phyloP scores from a whole-genome alignment of 2,329 filamentous ascomycete species.

The Fusarium praegraminearum region DNA sequence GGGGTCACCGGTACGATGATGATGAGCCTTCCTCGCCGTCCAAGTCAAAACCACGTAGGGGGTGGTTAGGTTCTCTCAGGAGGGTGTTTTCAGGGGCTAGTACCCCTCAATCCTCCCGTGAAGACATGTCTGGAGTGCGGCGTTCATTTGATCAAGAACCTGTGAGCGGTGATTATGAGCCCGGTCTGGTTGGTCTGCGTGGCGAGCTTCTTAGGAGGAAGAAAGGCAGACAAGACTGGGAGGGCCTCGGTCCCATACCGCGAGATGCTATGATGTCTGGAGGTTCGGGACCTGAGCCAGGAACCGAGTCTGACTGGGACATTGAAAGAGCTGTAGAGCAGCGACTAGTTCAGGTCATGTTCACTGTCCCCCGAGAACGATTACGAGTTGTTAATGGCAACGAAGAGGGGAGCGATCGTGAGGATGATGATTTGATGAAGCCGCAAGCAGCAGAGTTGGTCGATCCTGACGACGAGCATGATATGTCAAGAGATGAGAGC shows the following conservation, averaged over 20 bases:
- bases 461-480: constrained; percentile 53
- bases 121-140: constrained; percentile 48
- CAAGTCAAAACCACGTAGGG: constrained; percentile 66
- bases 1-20: constrained; percentile 50
- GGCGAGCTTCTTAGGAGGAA: constrained; percentile 66
- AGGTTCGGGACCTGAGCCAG: constrained; percentile 49
- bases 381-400: constrained; percentile 91
- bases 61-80: constrained; percentile 76
- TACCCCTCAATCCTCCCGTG: constrained; percentile 45
- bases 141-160: constrained; percentile 52
- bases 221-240: constrained; percentile 68
- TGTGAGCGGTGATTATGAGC: constrained; percentile 59
- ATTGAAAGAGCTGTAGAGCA: constrained; percentile 79
- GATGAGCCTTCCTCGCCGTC: constrained; percentile 65
- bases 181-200: constrained; percentile 57
- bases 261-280: constrained; percentile 47
- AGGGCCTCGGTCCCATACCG: constrained; percentile 47
- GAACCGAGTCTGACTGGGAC: constrained; percentile 77
- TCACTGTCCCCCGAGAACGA: constrained; percentile 89
- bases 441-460: constrained; percentile 57
- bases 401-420: constrained; percentile 49
- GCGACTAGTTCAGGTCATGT: constrained; percentile 84
- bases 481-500: constrained; percentile 23
- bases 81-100: constrained; percentile 68
- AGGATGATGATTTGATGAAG: constrained; percentile 47